Base-by-base conservation (phyloP, 805 yeast genomes). In the Pichia occidentalis region DNA sequence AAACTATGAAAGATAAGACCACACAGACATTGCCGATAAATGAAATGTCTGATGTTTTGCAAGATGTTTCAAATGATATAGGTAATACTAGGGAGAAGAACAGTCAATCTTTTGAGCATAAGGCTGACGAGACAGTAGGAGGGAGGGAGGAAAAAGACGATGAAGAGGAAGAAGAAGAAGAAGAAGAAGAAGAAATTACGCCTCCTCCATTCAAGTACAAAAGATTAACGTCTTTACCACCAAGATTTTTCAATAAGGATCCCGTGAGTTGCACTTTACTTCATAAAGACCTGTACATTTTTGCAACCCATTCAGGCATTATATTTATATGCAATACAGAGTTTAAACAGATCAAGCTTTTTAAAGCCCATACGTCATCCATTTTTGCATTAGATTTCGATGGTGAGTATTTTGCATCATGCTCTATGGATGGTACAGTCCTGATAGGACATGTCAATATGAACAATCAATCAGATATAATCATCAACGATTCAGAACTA, bases 371-470 rank as follows among this genome's bases (percentile, higher is more conserved):
- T 52, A 68, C 85, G 32, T 87, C 97, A 0, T 85, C 96, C 0
- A 73, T 92, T 2, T 60, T 88, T 29, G 74, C 85, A 0, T 67
- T 86, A 0, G 74, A 78, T 37, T 69, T 82, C 2, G 94, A 85
- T 52, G 92, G 94, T 0, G 60, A 60, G 7, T 76, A 70, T 51
- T 75, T 92, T 43, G 94, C 92, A 0, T 79, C 95, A 0, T 95
- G 88, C 0, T 86, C 97, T 0, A 80, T 90, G 65, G 98, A 92
- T 55, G 98, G 98, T 0, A 83, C 95, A 0, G 82, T 90, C 0
- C 86, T 86, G 2, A 73, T 86, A 4, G 92, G 95, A 0, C 73
- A 87, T 2, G 63, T 85, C 1, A 42, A 46, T 2, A 83, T 80
- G 45, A 34, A n/a, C n/a, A n/a, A 32, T 25, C n/a, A 12, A 12